Evolutionary conservation across 2,329 filamentous ascomycete genomes (phyloP).

Genomic region (Trichoderma sp.): DNA sequence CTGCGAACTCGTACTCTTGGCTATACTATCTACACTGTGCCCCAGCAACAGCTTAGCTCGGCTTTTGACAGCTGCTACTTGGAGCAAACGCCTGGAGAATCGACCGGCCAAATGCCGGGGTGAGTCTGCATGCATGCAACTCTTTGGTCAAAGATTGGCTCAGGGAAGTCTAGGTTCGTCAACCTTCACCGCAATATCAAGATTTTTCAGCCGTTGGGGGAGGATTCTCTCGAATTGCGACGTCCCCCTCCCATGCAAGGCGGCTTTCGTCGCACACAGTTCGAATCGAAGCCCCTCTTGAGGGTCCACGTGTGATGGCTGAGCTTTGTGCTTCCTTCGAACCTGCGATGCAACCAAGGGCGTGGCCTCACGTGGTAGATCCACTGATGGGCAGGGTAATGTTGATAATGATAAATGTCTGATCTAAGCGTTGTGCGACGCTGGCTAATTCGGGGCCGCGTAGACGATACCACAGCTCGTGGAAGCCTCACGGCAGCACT

Average conservation of each 20-base stretch:
- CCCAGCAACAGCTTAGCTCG: constrained; percentile 20
- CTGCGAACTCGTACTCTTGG: neutral
- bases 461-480: neutral
- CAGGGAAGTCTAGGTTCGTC: neutral
- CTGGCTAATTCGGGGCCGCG: constrained; percentile 6
- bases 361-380: constrained; percentile 34
- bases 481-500: constrained; percentile 2
- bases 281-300: constrained; percentile 22
- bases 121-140: constrained; percentile 14
- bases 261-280: constrained; percentile 19
- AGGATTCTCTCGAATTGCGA: constrained; percentile 24
- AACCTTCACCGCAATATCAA: constrained; percentile 27
- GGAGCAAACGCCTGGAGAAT: constrained; percentile 9
- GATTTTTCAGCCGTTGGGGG: neutral
- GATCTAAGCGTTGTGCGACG: constrained; percentile 13
- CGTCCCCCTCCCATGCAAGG: constrained; percentile 8
- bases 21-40: constrained; percentile 7
- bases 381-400: constrained; percentile 32
- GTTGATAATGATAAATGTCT: constrained; percentile 18
- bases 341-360: constrained; percentile 27
- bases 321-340: constrained; percentile 29
- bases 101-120: constrained; percentile 27
- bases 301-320: constrained; percentile 33
- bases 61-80: constrained; percentile 11
- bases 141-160: neutral